Evolutionary conservation across 129 eudicot species (phyloP).

Genomic region (Calendula officinalis): DNA sequence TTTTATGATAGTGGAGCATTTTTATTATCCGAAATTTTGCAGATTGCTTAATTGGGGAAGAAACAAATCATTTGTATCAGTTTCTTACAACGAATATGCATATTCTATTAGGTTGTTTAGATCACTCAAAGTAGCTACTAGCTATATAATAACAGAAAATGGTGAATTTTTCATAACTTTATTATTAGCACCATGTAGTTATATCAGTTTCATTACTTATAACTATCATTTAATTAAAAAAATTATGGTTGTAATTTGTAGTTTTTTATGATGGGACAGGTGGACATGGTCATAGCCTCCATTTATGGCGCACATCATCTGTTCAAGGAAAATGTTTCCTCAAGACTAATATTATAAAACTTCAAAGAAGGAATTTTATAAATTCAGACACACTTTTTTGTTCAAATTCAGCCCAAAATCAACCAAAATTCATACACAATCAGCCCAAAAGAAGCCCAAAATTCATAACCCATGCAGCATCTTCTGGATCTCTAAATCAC

Average conservation of each 20-base stretch:
- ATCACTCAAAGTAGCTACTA: background rate
- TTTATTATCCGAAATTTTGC: background rate
- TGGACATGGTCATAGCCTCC: constrained; percentile 10
- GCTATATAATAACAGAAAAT: background rate
- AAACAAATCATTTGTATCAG: background rate
- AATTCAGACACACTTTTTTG: constrained; percentile 24
- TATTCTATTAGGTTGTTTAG: background rate
- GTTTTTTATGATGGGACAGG: constrained; percentile 37
- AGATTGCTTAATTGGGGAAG: background rate
- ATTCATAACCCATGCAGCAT: constrained; percentile 41
- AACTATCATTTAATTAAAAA: background rate
- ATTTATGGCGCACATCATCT: constrained; percentile 10
- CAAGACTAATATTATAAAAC: constrained; percentile 21
- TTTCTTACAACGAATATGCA: background rate
- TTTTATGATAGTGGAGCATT: background rate
- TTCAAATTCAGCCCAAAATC: constrained; percentile 17
- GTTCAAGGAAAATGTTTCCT: constrained; percentile 17
- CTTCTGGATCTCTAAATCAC: constrained; percentile 48
- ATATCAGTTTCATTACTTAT: background rate
- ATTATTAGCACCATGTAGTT: background rate
- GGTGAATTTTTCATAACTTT: background rate
- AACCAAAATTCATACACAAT: constrained; percentile 8
- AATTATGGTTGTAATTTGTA: constrained; percentile 8
- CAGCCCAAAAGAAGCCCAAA: constrained; percentile 24
- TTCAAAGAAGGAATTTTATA: constrained; percentile 23